Evolutionary conservation across 2,329 filamentous ascomycete genomes (phyloP), one percentile per base, ranked within the genome.

Genomic region (Cytospora mali): DNA sequence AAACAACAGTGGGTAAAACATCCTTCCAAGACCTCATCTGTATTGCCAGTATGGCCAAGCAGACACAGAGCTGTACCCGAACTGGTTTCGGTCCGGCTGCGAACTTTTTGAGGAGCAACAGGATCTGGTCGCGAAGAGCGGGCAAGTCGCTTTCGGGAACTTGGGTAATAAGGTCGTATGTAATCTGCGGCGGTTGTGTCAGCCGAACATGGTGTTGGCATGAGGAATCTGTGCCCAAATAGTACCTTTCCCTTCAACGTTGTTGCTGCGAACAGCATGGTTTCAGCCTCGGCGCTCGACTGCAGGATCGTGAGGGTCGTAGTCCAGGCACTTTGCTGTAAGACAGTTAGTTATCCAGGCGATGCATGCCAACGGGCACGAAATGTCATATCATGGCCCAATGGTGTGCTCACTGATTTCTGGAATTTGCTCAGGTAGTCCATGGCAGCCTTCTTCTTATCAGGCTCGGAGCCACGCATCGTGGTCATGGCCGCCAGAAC

Each of bases 1-100:
- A 84, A 59, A 96, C 91, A 55, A 98, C 90, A 58, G 89, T 88
- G 53, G 86, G 83, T 66, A 99, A 81, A 58, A 98, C 95, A 75
- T 98, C 90, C 78, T 96, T 94, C 95, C 95, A 99, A 54, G 89
- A 85, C 71, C 87, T 89, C 92, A 98, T 96, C 79, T 98, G 93
- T 71, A 99, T 96, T 64, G 95, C 95, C 72, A 99, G 80, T 73
- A 94, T 94, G 21, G 94, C 94, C 73, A 99, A 81, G 77, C 93
- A 97, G 63, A 99, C 93, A 75, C 93, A 97, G 65, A 99, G 84
- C 79, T 97, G 94, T 68, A 96, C 91, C 72, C 95, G 85, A 67
- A 94, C 92, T 18, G 88, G 88, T 75, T 93, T 92, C 35, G 92
- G 92, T 7, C 93, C 93, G 29, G 88, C 81, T 62, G 91, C 89